Evolutionary conservation across 257 asterid genomes (phyloP).

Genomic region (Verbena officinalis): DNA sequence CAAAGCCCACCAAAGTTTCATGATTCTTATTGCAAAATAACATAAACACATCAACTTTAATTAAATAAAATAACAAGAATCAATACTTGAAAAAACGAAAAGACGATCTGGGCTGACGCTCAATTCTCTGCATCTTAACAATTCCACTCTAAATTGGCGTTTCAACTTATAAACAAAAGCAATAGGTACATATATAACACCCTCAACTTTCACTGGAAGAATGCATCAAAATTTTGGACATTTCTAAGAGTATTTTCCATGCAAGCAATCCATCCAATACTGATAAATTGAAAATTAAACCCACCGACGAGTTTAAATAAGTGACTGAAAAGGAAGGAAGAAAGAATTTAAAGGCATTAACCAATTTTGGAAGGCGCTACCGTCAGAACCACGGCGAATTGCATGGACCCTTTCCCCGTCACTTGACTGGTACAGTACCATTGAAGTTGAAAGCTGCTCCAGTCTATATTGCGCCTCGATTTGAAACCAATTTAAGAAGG

Average conservation of each 20-base stretch:
- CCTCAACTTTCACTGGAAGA: slow-evolving; percentile 66
- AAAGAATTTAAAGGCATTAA: slow-evolving; percentile 3
- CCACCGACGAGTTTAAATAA: neutral
- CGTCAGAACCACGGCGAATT: slow-evolving; percentile 54
- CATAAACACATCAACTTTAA: neutral
- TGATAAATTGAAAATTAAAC: neutral
- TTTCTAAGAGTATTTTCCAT: neutral
- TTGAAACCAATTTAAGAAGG: neutral
- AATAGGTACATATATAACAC: slow-evolving; percentile 46
- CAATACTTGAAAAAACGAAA: slow-evolving; percentile 37
- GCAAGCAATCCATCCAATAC: neutral
- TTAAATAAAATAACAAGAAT: neutral
- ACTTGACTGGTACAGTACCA: slow-evolving; percentile 40
- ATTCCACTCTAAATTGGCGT: neutral
- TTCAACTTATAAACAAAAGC: too few species aligned
- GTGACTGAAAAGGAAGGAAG: neutral
- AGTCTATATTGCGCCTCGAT: slow-evolving; percentile 13
- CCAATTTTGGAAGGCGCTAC: slow-evolving; percentile 65
- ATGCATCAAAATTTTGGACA: neutral
- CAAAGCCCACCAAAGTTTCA: slow-evolving; percentile 4
- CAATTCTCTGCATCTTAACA: slow-evolving; percentile 21
- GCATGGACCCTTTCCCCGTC: slow-evolving; percentile 48
- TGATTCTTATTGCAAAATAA: neutral
- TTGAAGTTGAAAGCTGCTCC: slow-evolving; percentile 21
- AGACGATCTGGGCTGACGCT: slow-evolving; percentile 57